These are phyloP conservation scores for Kluyveromyces sp. DNA, from an alignment of 1,139 yeast species.

Conservation along the genomic window DNA sequence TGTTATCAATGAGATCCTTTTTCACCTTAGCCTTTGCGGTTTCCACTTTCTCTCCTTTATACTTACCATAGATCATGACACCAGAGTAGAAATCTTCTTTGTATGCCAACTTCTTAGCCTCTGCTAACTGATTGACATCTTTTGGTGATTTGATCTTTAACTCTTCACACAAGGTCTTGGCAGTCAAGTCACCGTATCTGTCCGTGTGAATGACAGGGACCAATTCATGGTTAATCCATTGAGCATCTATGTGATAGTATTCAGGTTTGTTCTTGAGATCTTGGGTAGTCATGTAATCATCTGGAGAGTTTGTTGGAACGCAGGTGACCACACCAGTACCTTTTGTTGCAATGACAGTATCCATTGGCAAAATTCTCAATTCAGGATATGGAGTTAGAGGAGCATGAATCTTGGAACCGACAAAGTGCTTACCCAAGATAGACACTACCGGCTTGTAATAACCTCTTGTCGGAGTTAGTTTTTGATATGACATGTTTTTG, in stretches of 20 bases:
- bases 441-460: conserved; percentile 52
- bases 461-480: conserved; percentile 85
- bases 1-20: conserved; percentile 68
- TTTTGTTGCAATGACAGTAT: conserved; percentile 85
- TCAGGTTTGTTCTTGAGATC: conserved; percentile 89
- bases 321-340: conserved; percentile 99
- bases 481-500: conserved; percentile 95
- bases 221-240: conserved; percentile 77
- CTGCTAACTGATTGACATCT: conserved; percentile 77
- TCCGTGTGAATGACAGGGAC: conserved; percentile 72
- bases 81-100: conserved; percentile 97
- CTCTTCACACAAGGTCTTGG: conserved; percentile 76
- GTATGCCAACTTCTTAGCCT: conserved; percentile 91
- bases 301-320: conserved; percentile 98
- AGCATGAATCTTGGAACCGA: conserved; percentile 83
- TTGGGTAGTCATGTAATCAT: conserved; percentile 79
- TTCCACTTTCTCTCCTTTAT: conserved; percentile 86
- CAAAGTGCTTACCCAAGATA: conserved; percentile 63
- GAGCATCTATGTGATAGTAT: conserved; percentile 75
- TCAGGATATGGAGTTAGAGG: conserved; percentile 70
- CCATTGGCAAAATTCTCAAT: conserved; percentile 92
- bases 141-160: conserved; percentile 92
- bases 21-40: conserved; percentile 83
- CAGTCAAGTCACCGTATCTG: conserved; percentile 84
- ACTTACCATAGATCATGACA: conserved; percentile 69